Evolutionary conservation across 2,329 filamentous ascomycete species (phyloP), one percentile per base, ranked within the genome.

Genomic region (Exophiala alcalophila): DNA sequence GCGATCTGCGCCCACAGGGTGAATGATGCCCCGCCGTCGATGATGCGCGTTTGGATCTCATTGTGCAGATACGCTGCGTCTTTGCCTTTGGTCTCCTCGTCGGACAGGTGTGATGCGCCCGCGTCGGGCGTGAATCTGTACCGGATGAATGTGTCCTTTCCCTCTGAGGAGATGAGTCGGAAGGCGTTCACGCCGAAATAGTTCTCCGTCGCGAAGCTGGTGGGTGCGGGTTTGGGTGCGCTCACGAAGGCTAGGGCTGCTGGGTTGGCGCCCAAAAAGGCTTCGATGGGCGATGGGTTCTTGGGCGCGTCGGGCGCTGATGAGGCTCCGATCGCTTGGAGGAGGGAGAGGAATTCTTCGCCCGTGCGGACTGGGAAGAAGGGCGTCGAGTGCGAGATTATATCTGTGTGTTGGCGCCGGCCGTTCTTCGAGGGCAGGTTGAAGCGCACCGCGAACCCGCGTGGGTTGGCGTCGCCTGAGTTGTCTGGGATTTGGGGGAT

Each of bases 281-380:
- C 32, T 25, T 52, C 45, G 33, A 52, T 49, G 3, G 49, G 49
- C 11, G 49, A 46, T 9, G 49, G 49, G 4, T 36, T 30, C 19
- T 31, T 46, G 21, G 49, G 38, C 30, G 44, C 28, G 49, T 39
- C 58, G 21, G 54, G 57, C 5, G 52, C 49, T 4, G 49, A 56
- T 4, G 64, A 65, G 8, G 60, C 59, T 0, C 57, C 63, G 1
- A 72, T 51, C 0, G 71, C 67, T n/a, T 57, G 51, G 21, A 78
- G 62, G 35, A 78, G 65, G 6, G 65, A 64, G 1, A 77, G 65
- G 32, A 77, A 74, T n/a, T 71, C 72, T 10, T 67, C 73, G 10
- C 74, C 74, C 0, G 71, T 77, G 24, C 67, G 63, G 0, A 66
- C 67, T 0, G 76, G 76, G 59, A 80, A 79, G 57, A 65, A 69